These are phyloP conservation scores for Neopestalotiopsis sp. DNA, from an alignment of 2,329 filamentous ascomycete genomes.

Conservation along the genomic window DNA sequence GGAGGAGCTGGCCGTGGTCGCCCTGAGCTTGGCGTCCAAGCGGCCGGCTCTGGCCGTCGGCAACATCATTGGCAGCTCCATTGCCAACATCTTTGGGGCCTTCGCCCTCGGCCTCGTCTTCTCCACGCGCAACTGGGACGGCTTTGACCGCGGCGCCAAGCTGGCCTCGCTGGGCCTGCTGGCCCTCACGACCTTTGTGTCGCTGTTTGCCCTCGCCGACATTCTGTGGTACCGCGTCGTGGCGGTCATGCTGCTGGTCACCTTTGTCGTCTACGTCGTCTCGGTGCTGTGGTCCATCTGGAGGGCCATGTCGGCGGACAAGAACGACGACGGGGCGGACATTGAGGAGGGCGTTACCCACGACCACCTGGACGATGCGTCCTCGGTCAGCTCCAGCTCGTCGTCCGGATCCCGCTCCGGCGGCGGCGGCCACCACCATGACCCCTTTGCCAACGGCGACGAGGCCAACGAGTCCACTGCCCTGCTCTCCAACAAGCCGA, in stretches of 20 bases:
- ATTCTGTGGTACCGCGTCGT: background rate
- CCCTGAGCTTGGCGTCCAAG: background rate
- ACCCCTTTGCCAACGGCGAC: background rate
- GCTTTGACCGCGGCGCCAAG: background rate
- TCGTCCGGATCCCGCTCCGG: background rate
- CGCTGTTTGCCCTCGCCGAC: background rate
- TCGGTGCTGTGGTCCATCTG: conserved; percentile 1
- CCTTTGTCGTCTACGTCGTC: background rate
- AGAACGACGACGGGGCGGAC: background rate
- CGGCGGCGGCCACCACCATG: background rate
- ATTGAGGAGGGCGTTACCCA: background rate
- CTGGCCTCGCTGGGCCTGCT: background rate
- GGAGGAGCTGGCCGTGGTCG: background rate
- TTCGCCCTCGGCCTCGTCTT: background rate
- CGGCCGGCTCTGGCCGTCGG: background rate
- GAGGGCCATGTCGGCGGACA: background rate
- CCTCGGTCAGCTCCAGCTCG: background rate
- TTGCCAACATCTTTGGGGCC: background rate
- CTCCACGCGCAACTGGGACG: background rate
- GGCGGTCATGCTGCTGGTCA: background rate
- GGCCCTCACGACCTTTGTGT: background rate
- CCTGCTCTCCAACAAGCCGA: background rate
- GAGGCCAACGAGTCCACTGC: background rate
- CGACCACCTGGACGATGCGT: background rate
- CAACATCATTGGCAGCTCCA: background rate